phyloP scores from a whole-genome alignment of 495 filamentous ascomycete genomes.

The Collariella sp. region DNA sequence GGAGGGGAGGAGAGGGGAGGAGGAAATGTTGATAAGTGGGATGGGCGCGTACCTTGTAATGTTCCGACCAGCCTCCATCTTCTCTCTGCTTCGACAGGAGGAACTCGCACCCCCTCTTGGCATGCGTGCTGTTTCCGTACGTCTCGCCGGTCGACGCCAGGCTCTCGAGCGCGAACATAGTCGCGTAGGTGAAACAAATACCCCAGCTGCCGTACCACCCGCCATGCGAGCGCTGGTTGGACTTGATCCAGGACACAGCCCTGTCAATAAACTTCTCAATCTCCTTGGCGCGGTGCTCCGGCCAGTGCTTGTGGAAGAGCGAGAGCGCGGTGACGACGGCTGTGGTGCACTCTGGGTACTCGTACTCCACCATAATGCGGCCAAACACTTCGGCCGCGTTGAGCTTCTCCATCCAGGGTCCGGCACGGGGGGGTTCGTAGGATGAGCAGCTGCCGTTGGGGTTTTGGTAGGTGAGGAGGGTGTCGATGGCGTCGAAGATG shows the following conservation, averaged over 20 bases:
- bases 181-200: conserved; percentile 94
- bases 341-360: conserved; percentile 96
- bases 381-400: conserved; percentile 98
- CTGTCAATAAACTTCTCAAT: conserved; percentile 61
- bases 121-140: conserved; percentile 60
- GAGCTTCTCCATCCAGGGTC: conserved; percentile 67
- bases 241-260: conserved; percentile 74
- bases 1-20: background rate
- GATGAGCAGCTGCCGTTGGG: conserved; percentile 78
- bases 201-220: conserved; percentile 97
- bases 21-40: too few species aligned
- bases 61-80: conserved; percentile 96
- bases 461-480: conserved; percentile 88
- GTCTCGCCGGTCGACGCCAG: conserved; percentile 73
- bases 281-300: conserved; percentile 65
- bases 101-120: conserved; percentile 75
- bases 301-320: conserved; percentile 72
- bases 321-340: conserved; percentile 85
- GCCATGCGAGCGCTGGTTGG: conserved; percentile 68
- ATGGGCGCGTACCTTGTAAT: conserved; percentile 60
- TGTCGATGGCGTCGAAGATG: conserved; percentile 80
- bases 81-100: conserved; percentile 69
- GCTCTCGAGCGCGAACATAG: conserved; percentile 89
- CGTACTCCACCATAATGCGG: conserved; percentile 95
- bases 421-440: conserved; percentile 76